Evolutionary conservation across 139 green algal species (phyloP).

Genomic region (Bryopsis sp.): DNA sequence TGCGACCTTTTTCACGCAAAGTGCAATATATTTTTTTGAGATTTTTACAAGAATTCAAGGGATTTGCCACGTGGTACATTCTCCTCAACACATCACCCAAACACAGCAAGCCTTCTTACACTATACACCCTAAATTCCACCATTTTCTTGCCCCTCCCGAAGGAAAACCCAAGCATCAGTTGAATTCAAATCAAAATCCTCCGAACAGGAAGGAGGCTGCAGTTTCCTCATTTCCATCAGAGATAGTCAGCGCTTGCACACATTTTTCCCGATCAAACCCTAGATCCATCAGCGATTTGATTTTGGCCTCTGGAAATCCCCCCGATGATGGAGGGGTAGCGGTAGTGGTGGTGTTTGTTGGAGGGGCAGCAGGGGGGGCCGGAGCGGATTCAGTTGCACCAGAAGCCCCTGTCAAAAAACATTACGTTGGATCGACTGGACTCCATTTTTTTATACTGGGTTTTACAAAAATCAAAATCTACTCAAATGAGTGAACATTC

Average conservation of each 20-base stretch:
- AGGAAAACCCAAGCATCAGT: no score
- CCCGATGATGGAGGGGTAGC: no score
- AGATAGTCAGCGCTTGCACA: neutral
- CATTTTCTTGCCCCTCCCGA: no score
- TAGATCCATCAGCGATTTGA: neutral
- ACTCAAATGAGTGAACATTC: neutral
- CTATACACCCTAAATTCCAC: no score
- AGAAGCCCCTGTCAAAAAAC: neutral
- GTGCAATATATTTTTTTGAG: no score
- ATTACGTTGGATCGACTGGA: neutral
- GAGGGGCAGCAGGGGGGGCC: neutral
- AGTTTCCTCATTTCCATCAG: slow-evolving; percentile 11
- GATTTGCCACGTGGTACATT: no score
- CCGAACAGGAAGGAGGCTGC: slow-evolving; percentile 14
- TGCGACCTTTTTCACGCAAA: no score
- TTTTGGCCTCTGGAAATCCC: neutral
- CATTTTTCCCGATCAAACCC: slow-evolving; percentile 15
- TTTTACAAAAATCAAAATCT: neutral
- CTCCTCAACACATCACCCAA: no score
- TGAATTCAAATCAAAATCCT: neutral
- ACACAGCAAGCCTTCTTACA: no score
- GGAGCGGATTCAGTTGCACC: neutral
- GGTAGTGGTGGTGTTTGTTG: neutral
- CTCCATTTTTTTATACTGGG: neutral
- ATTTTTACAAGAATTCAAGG: no score